Evolutionary conservation across 2,329 filamentous ascomycete genomes (phyloP), one percentile per base, ranked within the genome.

Genomic region (Dactylella cylindrospora): DNA sequence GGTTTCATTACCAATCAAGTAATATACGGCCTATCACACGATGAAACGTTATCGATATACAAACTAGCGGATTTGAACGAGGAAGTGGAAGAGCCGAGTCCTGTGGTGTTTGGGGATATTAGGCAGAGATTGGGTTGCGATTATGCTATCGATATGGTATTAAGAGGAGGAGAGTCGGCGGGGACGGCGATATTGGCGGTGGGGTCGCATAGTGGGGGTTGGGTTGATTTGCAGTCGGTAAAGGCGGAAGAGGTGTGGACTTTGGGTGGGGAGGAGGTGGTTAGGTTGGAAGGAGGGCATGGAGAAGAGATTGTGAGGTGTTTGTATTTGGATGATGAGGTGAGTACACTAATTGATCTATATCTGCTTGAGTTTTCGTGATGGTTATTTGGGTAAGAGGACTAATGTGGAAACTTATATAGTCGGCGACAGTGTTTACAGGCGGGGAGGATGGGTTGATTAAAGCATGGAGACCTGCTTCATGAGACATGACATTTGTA

Each of bases 11-110:
- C 29, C 15, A 72, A 76, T 12, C 79, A 78, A 3, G 80, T 85
- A 68, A 79, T 90, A 25, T 88, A 83, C 65, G 85, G 85, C 3
- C 74, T 90, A 7, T 88, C 85, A 0, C 86, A 89, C 57, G 88
- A 91, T 70, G 88, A 93, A 75, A 83, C 82, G 57, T 80, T 90
- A 65, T 84, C 85, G 13, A 78, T 90, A 54, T 89, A 90, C 70
- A 80, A 84, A 64, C 75, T 86, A 51, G 80, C 82, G 40, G 84
- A 85, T 65, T 79, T 80, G 31, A 75, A 76, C n/a, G 79, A 80
- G 38, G 80, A 80, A 13, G 83, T 82, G 7, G 74, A 76, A 28
- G 76, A 78, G 64, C 75, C 77, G 20, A 70, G 73, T 2, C 74
- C 74, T 4, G 71, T 72, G 5, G 76, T 78, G 1, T 84, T 88